These are phyloP conservation scores for Laburnicola sp. DNA, from an alignment of 2,329 filamentous ascomycete genomes.

Conservation along the genomic window DNA sequence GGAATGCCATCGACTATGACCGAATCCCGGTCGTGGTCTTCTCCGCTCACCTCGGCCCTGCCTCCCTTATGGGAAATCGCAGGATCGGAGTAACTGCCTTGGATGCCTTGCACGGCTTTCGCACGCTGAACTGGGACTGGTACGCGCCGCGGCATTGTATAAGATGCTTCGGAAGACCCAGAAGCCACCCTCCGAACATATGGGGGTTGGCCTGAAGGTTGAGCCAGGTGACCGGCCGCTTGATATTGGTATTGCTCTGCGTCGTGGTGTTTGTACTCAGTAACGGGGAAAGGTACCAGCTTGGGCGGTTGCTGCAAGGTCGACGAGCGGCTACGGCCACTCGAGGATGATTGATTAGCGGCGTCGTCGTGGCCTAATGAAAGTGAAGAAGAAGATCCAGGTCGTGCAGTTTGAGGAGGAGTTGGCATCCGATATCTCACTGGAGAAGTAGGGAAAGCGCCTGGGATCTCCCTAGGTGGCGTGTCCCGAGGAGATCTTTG, in stretches of 20 bases:
- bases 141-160: constrained; percentile 42
- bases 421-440: constrained; percentile 25
- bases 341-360: constrained; percentile 17
- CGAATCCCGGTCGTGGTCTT: constrained; percentile 10
- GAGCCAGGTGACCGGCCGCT: constrained; percentile 30
- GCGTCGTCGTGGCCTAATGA: constrained; percentile 19
- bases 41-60: constrained; percentile 14
- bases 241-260: constrained; percentile 41
- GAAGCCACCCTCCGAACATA: constrained; percentile 35
- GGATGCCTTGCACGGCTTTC: constrained; percentile 15
- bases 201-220: constrained; percentile 29
- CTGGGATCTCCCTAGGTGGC: constrained; percentile 41
- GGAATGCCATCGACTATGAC: constrained; percentile 19
- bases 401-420: constrained; percentile 23
- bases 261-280: constrained; percentile 26
- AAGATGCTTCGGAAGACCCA: constrained; percentile 26
- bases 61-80: constrained; percentile 14
- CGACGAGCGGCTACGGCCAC: constrained; percentile 23
- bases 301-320: constrained; percentile 27
- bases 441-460: constrained; percentile 39
- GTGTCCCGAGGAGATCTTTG: constrained; percentile 37
- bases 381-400: constrained; percentile 24
- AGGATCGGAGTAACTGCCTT: constrained; percentile 31
- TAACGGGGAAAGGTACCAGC: constrained; percentile 34
- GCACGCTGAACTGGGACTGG: constrained; percentile 35